Conservation (phyloP, 805 yeast species). For the Candida tallmaniae region DNA sequence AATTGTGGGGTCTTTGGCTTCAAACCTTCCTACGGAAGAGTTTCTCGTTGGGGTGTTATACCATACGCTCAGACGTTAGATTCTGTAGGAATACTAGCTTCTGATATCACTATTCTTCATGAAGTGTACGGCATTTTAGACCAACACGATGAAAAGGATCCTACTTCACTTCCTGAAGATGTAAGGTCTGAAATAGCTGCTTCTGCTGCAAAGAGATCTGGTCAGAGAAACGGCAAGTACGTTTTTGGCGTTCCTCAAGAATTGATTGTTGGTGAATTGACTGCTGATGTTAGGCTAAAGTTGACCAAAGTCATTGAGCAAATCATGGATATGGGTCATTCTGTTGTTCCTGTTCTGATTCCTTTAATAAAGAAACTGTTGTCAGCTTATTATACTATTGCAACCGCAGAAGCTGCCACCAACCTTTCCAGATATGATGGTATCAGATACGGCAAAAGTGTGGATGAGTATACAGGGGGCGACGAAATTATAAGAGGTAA, state of each 20-base stretch:
- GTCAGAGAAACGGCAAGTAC: slow-evolving; percentile 18
- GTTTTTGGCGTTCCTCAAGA: slow-evolving; percentile 75
- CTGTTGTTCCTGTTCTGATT: slow-evolving; percentile 59
- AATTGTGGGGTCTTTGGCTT: slow-evolving; percentile 81
- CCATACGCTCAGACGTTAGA: slow-evolving; percentile 93
- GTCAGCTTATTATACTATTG: slow-evolving; percentile 81
- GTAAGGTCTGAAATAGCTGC: slow-evolving; percentile 26
- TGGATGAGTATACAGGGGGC: slow-evolving; percentile 13
- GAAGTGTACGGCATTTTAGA: slow-evolving; percentile 56
- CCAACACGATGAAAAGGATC: slow-evolving; percentile 67
- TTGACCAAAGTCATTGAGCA: slow-evolving; percentile 45
- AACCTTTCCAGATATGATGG: slow-evolving; percentile 91
- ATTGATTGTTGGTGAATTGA: slow-evolving; percentile 52
- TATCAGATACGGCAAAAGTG: slow-evolving; percentile 68
- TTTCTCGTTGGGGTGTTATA: slow-evolving; percentile 88
- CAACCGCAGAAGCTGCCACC: slow-evolving; percentile 92
- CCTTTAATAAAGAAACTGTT: slow-evolving; percentile 65
- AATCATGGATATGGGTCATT: slow-evolving; percentile 46
- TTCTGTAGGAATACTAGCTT: slow-evolving; percentile 81
- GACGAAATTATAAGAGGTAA: slow-evolving; percentile 36
- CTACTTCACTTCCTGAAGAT: slow-evolving; percentile 52
- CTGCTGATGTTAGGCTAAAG: slow-evolving; percentile 38
- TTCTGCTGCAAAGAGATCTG: slow-evolving; percentile 4
- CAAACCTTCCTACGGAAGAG: slow-evolving; percentile 89
- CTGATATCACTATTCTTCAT: slow-evolving; percentile 38